Evolutionary conservation across 306 rosid genomes (phyloP).

Genomic region (Medicago truncatula): DNA sequence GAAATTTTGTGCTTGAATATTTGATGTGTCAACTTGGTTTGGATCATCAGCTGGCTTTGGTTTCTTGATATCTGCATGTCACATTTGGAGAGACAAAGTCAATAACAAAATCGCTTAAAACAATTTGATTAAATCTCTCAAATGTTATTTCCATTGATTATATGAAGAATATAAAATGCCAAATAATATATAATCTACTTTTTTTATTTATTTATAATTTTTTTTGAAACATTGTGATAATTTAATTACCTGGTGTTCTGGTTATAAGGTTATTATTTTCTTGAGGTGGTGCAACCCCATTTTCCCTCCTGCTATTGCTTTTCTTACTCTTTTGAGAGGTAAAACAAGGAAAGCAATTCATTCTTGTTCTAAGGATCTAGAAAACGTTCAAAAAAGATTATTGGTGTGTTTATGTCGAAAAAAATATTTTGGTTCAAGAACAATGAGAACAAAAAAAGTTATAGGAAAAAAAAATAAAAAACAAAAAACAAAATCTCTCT

Average conservation of each 20-base stretch:
- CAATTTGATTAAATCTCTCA: not conserved
- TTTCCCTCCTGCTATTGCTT: conserved; percentile 53
- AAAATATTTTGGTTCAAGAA: not conserved
- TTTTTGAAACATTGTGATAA: not conserved
- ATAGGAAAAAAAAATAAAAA: too few species aligned
- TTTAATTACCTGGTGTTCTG: conserved; percentile 51
- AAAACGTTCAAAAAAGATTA: conserved; percentile 10
- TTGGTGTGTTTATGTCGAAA: not conserved
- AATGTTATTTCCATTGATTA: not conserved
- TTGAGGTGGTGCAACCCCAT: conserved; percentile 9
- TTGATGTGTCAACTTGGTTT: conserved; percentile 49
- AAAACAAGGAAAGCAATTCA: conserved; percentile 93
- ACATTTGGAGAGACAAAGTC: not conserved
- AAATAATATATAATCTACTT: too few species aligned
- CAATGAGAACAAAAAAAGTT: not conserved
- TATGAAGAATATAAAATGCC: not conserved
- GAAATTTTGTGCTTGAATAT: conserved; percentile 68
- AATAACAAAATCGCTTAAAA: too few species aligned
- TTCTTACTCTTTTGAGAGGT: conserved; percentile 58
- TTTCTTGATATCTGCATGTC: conserved; percentile 50
- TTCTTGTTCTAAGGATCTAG: conserved; percentile 33
- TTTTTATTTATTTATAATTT: not conserved
- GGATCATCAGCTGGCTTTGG: conserved; percentile 45
- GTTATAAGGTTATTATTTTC: conserved; percentile 37
- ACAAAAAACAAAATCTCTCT: not conserved